Base-by-base conservation (phyloP, 1,284 basidiomycete genomes). In the Mycena sp. region DNA sequence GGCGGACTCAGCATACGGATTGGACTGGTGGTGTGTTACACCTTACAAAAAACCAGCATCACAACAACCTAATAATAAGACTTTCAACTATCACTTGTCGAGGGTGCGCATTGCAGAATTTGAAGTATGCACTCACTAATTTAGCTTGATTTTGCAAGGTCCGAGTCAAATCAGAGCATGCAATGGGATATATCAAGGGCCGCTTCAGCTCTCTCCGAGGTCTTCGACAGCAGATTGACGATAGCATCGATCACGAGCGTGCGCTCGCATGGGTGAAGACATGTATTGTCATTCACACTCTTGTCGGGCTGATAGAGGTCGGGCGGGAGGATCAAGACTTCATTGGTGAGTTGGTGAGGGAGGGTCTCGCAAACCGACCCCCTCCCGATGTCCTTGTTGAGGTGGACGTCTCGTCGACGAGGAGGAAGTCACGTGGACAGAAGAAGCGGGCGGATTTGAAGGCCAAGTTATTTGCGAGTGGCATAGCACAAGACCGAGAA, bases 121-220 rank as follows among this genome's bases (percentile, higher is more conserved):
- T 6, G 11, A 6, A n/a, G 19, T 19, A 16, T 30, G 26, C 11
- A 10, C 11, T 17, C 14, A 11, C 29, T 30, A 30, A 30, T 17
- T 19, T 40, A 19, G n/a, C n/a, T n/a, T n/a, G n/a, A n/a, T n/a
- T 49, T 23, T 49, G 25, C 26, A 7, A 57, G 55, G 48, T 59
- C 38, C 57, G 57, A 4, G 48, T 59, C 25, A 50, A 45, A 7
- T 50, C 54, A 17, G 60, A 75, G 54, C 73, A 75, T 64, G 68
- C 68, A 6, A 67, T 75, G 40, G 72, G 72, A 6, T 72, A 64
- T 48, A 57, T 76, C 14, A 76, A 76, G 53, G 73, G 74, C 40
- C 67, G 72, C 1, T 75, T 75, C 48, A 63, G 60, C 19, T 76
- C 71, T 7, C 50, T 75, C 0, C 61, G 64, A 23, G 69, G 67